These are phyloP conservation scores for Coix lacrymajobi DNA, from an alignment of 176 grass and related monocot genomes.

Conservation along the genomic window DNA sequence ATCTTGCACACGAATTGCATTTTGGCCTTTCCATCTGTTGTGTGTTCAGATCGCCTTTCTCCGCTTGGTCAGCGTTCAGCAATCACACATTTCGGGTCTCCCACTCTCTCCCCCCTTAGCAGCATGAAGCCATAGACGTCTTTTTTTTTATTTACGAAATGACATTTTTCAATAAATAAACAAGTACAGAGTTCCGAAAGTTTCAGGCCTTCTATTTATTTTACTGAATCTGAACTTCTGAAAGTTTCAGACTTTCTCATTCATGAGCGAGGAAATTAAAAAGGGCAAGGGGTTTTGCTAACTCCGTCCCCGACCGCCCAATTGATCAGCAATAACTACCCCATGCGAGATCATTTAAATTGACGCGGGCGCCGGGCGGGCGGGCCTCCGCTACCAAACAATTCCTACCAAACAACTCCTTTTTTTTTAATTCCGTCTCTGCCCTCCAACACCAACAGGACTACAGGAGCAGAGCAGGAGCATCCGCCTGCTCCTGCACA, in stretches of 20 bases:
- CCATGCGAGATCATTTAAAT: constrained; percentile 21
- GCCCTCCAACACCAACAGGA: background rate
- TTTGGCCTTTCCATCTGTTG: background rate
- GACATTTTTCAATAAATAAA: background rate
- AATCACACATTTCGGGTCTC: constrained; percentile 6
- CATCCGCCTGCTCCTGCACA: background rate
- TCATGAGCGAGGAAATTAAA: background rate
- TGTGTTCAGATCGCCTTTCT: background rate
- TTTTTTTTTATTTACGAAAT: background rate
- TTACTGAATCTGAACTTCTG: background rate
- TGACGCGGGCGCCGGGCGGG: background rate
- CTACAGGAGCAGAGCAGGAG: background rate
- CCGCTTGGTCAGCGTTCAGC: background rate
- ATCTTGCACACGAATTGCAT: background rate
- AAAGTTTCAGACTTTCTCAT: background rate
- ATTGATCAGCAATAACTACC: constrained; percentile 15
- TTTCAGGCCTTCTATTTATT: background rate
- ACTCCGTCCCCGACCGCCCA: background rate
- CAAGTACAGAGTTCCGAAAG: background rate
- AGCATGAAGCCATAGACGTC: background rate
- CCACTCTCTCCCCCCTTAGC: background rate
- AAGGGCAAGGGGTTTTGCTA: background rate
- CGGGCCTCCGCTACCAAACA: constrained; percentile 3
- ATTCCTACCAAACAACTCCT: background rate
- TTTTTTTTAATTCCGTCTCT: constrained; percentile 10